These are phyloP conservation scores for Sugiyamaella floridensis DNA, from an alignment of 805 yeast genomes.

Conservation along the genomic window DNA sequence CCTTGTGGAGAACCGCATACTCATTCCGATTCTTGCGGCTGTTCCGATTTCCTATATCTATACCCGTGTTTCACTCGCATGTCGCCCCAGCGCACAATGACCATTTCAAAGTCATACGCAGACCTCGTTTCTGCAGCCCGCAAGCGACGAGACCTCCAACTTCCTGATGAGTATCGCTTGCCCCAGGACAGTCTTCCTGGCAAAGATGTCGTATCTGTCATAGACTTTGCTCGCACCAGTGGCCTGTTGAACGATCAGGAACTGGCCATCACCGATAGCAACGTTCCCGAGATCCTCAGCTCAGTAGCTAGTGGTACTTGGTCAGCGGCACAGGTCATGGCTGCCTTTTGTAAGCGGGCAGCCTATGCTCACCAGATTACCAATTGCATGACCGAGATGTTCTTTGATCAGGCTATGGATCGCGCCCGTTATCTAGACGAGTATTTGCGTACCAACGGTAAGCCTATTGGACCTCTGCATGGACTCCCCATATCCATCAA, in stretches of 20 bases:
- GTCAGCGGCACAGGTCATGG: slow-evolving; percentile 41
- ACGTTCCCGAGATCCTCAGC: slow-evolving; percentile 20
- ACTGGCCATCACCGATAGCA: slow-evolving; percentile 22
- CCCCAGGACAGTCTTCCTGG: slow-evolving; percentile 21
- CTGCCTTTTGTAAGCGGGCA: slow-evolving; percentile 53
- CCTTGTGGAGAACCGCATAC: neutral
- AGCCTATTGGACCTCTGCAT: slow-evolving; percentile 54
- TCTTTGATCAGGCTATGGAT: slow-evolving; percentile 51
- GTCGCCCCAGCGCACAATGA: slow-evolving; percentile 1
- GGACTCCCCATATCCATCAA: slow-evolving; percentile 62
- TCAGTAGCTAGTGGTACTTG: slow-evolving; percentile 28
- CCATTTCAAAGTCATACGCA: neutral
- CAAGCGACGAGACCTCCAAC: slow-evolving; percentile 13
- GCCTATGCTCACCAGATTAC: slow-evolving; percentile 50
- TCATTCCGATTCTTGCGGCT: neutral
- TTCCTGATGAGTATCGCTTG: slow-evolving; percentile 18
- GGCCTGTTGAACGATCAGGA: slow-evolving; percentile 21
- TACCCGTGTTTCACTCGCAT: neutral
- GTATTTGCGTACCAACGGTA: slow-evolving; percentile 40
- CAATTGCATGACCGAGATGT: slow-evolving; percentile 34
- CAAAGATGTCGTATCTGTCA: slow-evolving; percentile 17
- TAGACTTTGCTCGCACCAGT: slow-evolving; percentile 15
- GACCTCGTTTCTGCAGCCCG: slow-evolving; percentile 9
- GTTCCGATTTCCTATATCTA: neutral
- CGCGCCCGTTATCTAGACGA: slow-evolving; percentile 51